phyloP scores from a whole-genome alignment of 441 rosid genomes.

The Viola pubescens region DNA sequence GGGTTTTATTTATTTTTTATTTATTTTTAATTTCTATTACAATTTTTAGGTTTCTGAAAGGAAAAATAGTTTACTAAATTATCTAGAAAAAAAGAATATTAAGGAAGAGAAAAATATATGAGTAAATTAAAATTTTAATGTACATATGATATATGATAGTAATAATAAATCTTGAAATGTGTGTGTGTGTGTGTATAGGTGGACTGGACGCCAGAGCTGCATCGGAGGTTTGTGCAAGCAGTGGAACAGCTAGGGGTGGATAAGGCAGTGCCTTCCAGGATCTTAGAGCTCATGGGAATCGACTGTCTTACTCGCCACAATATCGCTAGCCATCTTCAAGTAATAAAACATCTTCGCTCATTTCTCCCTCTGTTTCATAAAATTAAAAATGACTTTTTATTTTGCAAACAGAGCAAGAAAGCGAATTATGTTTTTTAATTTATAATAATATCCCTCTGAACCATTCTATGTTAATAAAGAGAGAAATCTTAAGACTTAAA shows the following conservation, averaged over 20 bases:
- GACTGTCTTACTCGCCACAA: slow-evolving; percentile 90
- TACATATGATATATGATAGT: too few relatives aligned
- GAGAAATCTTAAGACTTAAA: too few relatives aligned
- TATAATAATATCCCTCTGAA: too few relatives aligned
- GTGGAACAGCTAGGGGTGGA: slow-evolving; percentile 91
- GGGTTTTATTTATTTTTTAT: background rate
- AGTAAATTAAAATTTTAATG: too few relatives aligned
- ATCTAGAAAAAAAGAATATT: too few relatives aligned
- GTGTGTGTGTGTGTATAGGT: slow-evolving; percentile 39
- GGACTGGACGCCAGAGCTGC: slow-evolving; percentile 95
- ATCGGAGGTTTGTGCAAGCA: slow-evolving; percentile 83
- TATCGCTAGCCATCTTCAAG: slow-evolving; percentile 95
- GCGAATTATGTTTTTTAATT: too few relatives aligned
- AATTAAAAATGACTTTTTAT: too few relatives aligned
- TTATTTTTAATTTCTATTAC: background rate
- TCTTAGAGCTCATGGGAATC: slow-evolving; percentile 81
- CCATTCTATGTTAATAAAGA: too few relatives aligned
- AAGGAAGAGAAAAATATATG: too few relatives aligned
- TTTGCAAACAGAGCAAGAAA: too few relatives aligned
- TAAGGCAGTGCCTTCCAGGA: slow-evolving; percentile 93
- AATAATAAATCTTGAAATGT: slow-evolving; percentile 14
- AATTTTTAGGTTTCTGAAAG: too few relatives aligned
- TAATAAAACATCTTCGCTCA: slow-evolving; percentile 16
- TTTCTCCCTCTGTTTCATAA: background rate
- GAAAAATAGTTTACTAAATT: too few relatives aligned